Conservation (phyloP, 345 rosid species). For the Reutealis trisperma region DNA sequence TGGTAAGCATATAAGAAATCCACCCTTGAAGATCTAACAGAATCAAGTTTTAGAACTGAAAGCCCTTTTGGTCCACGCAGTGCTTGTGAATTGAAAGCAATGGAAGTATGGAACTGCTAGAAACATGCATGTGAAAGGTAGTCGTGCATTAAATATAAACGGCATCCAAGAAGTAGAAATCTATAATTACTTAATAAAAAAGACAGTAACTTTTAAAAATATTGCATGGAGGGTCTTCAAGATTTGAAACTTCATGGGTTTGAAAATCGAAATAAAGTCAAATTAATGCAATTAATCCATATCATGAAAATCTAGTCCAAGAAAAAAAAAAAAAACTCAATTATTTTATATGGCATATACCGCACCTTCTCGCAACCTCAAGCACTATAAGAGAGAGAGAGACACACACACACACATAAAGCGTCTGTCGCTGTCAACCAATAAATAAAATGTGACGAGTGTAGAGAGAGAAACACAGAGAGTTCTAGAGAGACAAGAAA, state of each 20-base stretch:
- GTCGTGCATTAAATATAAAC: conserved; percentile 33
- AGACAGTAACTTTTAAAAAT: conserved; percentile 3
- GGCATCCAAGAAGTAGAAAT: not conserved
- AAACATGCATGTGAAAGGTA: conserved; percentile 50
- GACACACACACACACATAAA: conserved; percentile 18
- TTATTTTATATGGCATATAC: conserved; percentile 19
- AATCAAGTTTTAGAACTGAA: not conserved
- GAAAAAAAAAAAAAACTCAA: conserved; percentile 5
- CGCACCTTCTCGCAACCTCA: conserved; percentile 11
- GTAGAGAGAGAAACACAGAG: not conserved
- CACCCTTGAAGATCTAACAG: conserved; percentile 8
- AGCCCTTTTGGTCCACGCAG: conserved; percentile 7
- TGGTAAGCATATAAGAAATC: not conserved
- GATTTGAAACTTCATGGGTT: conserved; percentile 13
- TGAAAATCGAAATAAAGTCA: conserved; percentile 7
- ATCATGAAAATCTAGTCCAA: conserved; percentile 14
- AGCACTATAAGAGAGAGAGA: conserved; percentile 15
- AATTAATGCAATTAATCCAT: not conserved
- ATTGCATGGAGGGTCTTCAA: not conserved
- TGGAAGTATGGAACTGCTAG: conserved; percentile 8
- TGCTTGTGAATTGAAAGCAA: conserved; percentile 28
- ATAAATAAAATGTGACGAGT: conserved; percentile 6
- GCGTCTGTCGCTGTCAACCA: conserved; percentile 25
- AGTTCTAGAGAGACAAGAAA: not conserved
- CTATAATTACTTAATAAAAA: not conserved